A percentile compares a stretch with the other conserved stretches of the same genome.
phyloP scores from a whole-genome alignment of 2,329 filamentous ascomycete species.

The Clarireedia sp. region DNA sequence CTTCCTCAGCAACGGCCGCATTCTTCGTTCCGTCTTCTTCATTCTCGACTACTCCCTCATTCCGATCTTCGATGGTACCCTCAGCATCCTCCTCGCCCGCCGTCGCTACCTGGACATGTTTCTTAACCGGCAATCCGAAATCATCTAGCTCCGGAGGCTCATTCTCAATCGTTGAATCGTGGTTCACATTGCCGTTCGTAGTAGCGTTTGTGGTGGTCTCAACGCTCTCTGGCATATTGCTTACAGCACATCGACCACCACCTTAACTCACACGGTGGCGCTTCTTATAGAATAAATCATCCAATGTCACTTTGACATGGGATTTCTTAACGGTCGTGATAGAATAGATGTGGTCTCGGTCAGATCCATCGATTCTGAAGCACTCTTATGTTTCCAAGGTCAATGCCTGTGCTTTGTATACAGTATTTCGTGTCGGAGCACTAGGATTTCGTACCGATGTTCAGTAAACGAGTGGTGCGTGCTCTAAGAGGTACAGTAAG shows the following conservation, averaged over 20 bases:
- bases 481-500: background rate
- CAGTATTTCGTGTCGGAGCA: background rate
- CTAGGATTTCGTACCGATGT: background rate
- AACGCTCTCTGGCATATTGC: constrained; percentile 27
- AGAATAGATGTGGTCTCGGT: background rate
- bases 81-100: constrained; percentile 3
- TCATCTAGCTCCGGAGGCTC: constrained; percentile 50
- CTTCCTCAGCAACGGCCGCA: background rate
- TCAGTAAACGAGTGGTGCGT: constrained; percentile 7
- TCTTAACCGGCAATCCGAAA: constrained; percentile 60
- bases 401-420: constrained; percentile 10
- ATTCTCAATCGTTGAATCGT: constrained; percentile 5
- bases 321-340: background rate
- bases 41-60: background rate
- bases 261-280: constrained; percentile 8
- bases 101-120: constrained; percentile 26
- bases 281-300: constrained; percentile 7
- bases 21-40: constrained; percentile 4
- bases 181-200: constrained; percentile 16
- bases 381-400: constrained; percentile 7
- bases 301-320: constrained; percentile 6
- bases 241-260: constrained; percentile 12
- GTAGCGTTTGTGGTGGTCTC: constrained; percentile 18
- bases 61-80: background rate
- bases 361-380: constrained; percentile 7